Percentiles rank a stretch among this genome's conserved stretches.
Conservation (phyloP, 352 stramenopile genomes). For the Phytopythium montanum region DNA sequence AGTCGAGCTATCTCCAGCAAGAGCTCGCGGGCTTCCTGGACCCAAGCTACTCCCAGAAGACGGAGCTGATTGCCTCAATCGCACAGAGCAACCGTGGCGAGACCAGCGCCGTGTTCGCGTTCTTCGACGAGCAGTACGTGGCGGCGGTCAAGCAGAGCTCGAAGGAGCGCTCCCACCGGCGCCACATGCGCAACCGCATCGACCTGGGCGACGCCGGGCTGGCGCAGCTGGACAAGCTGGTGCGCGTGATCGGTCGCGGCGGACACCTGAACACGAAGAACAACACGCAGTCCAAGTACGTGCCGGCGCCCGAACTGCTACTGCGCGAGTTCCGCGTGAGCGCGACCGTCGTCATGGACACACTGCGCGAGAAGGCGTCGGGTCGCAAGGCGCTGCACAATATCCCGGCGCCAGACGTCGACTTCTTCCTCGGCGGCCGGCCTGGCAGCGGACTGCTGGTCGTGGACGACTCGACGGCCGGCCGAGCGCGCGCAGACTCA, state of each 20-base stretch:
- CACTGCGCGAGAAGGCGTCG: conserved; percentile 66
- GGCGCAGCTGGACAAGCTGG: conserved; percentile 68
- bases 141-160: conserved; percentile 50
- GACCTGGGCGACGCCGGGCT: conserved; percentile 68
- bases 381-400: conserved; percentile 63
- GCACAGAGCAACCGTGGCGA: conserved; percentile 29
- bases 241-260: conserved; percentile 57
- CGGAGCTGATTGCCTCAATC: conserved; percentile 27
- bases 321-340: conserved; percentile 68
- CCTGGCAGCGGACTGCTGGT: conserved; percentile 47
- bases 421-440: conserved; percentile 47
- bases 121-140: conserved; percentile 64
- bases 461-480: conserved; percentile 20
- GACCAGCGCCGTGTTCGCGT: conserved; percentile 43
- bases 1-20: conserved; percentile 29
- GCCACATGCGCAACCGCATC: conserved; percentile 61
- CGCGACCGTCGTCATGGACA: conserved; percentile 59
- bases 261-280: conserved; percentile 65
- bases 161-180: conserved; percentile 54
- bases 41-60: conserved; percentile 37
- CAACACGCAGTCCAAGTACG: conserved; percentile 71
- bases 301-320: conserved; percentile 62
- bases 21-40: conserved; percentile 47
- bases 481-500: conserved; percentile 8
- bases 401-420: conserved; percentile 56